Conservation (phyloP, 2,329 filamentous ascomycete genomes). For the Rhynchosporium secalis region DNA sequence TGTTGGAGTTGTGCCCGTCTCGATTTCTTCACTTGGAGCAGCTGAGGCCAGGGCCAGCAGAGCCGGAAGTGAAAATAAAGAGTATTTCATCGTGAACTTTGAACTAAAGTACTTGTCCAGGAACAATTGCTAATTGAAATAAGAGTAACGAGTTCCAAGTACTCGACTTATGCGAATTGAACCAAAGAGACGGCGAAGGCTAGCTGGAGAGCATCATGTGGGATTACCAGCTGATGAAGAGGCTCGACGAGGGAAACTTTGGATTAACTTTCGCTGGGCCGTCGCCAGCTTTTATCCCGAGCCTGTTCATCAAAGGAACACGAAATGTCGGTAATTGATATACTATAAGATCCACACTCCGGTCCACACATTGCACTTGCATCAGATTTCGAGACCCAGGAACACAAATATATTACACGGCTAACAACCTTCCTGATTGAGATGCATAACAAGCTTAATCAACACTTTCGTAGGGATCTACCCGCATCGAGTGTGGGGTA, state of each 20-base stretch:
- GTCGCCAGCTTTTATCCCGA: conserved; percentile 17
- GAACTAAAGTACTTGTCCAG: neutral
- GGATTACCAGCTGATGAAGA: conserved; percentile 4
- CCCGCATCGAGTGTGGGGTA: conserved; percentile 7
- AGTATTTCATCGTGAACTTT: conserved; percentile 25
- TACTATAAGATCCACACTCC: neutral
- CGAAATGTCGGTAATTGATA: too few relatives aligned
- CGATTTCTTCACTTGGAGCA: conserved; percentile 23
- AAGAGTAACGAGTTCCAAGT: conserved; percentile 1
- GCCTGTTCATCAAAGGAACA: neutral
- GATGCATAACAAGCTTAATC: neutral
- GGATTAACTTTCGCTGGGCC: neutral
- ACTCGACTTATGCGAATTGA: neutral
- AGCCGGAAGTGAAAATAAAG: conserved; percentile 22
- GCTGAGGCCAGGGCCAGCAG: conserved; percentile 31
- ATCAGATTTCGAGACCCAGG: neutral
- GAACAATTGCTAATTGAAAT: neutral
- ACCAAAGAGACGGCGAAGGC: neutral
- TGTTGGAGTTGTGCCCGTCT: conserved; percentile 39
- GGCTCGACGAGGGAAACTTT: neutral
- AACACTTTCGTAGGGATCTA: neutral
- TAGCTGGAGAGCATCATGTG: too few relatives aligned
- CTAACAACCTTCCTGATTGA: neutral
- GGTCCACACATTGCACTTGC: neutral
- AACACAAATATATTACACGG: conserved; percentile 5